These are phyloP conservation scores for Phytophthora pini DNA, from an alignment of 352 stramenopile species.

Conservation along the genomic window DNA sequence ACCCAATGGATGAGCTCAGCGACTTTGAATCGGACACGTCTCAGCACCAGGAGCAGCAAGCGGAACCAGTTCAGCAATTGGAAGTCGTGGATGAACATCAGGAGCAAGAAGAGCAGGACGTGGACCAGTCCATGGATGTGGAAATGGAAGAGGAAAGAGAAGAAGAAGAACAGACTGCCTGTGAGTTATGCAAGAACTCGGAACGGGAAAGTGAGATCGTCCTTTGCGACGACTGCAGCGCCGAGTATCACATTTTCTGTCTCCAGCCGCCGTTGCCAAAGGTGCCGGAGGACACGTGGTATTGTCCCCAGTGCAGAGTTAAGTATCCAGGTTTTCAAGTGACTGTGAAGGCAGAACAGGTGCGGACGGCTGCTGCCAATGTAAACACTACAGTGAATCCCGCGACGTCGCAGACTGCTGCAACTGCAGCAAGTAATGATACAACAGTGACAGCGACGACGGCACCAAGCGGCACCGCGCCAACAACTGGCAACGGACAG, in stretches of 20 bases:
- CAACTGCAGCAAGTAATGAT: not conserved
- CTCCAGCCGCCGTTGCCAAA: conserved; percentile 50
- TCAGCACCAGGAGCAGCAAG: conserved; percentile 4
- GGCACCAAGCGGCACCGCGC: not conserved
- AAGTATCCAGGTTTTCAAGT: conserved; percentile 12
- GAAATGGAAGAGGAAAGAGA: conserved; percentile 30
- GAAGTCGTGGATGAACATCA: not conserved
- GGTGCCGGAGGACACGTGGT: conserved; percentile 64
- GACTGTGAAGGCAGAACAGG: conserved; percentile 32
- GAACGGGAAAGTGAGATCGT: conserved; percentile 53
- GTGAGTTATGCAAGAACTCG: conserved; percentile 48
- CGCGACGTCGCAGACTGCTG: not conserved
- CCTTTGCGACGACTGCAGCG: conserved; percentile 64
- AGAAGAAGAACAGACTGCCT: conserved; percentile 33
- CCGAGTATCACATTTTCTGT: conserved; percentile 72
- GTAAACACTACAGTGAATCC: not conserved
- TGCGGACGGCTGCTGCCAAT: not conserved
- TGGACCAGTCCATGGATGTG: conserved; percentile 26
- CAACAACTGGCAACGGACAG: not conserved
- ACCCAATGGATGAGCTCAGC: conserved; percentile 70
- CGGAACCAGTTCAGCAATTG: not conserved
- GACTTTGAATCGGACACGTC: conserved; percentile 54
- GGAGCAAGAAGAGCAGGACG: conserved; percentile 3
- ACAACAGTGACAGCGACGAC: not conserved
- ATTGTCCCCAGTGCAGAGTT: conserved; percentile 50